Conservation (phyloP, 2,329 filamentous ascomycete genomes). For the Elsinoe arachidis region DNA sequence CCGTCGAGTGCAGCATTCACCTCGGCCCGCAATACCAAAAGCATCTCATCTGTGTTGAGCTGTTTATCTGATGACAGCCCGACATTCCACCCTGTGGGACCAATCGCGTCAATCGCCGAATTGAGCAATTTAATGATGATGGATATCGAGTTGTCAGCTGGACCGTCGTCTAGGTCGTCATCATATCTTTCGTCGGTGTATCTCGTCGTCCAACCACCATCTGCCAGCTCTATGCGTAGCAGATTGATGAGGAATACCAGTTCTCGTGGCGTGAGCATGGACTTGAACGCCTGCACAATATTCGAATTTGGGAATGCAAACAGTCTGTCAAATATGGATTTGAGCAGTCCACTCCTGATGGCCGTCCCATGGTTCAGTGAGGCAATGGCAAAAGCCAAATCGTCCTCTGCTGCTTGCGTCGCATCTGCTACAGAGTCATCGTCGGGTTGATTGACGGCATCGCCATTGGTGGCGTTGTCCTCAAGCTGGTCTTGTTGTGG, state of each 20-base stretch:
- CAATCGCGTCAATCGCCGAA: slow-evolving; percentile 67
- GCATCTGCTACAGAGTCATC: slow-evolving; percentile 45
- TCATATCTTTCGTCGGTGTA: slow-evolving; percentile 52
- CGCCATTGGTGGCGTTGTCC: not conserved
- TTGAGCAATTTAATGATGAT: slow-evolving; percentile 64
- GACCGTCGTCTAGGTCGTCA: slow-evolving; percentile 40
- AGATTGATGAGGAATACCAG: slow-evolving; percentile 64
- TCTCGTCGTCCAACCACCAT: slow-evolving; percentile 65
- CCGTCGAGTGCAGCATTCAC: slow-evolving; percentile 64
- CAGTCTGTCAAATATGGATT: slow-evolving; percentile 60
- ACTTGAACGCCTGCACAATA: slow-evolving; percentile 56
- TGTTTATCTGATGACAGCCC: slow-evolving; percentile 45
- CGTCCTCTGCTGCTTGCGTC: slow-evolving; percentile 32
- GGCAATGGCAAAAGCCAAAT: slow-evolving; percentile 59
- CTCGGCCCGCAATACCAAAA: slow-evolving; percentile 58
- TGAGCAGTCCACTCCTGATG: slow-evolving; percentile 55
- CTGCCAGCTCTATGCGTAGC: slow-evolving; percentile 62
- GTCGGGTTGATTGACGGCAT: slow-evolving; percentile 37
- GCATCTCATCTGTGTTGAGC: slow-evolving; percentile 53
- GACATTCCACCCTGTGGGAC: slow-evolving; percentile 65
- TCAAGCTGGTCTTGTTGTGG: slow-evolving; percentile 18
- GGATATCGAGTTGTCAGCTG: slow-evolving; percentile 59
- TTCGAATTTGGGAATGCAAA: slow-evolving; percentile 53
- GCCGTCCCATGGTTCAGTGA: slow-evolving; percentile 57
- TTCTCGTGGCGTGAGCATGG: slow-evolving; percentile 56